Evolutionary conservation across 1,139 yeast species (phyloP).

Genomic region (Debaryomyces robertsiae): DNA sequence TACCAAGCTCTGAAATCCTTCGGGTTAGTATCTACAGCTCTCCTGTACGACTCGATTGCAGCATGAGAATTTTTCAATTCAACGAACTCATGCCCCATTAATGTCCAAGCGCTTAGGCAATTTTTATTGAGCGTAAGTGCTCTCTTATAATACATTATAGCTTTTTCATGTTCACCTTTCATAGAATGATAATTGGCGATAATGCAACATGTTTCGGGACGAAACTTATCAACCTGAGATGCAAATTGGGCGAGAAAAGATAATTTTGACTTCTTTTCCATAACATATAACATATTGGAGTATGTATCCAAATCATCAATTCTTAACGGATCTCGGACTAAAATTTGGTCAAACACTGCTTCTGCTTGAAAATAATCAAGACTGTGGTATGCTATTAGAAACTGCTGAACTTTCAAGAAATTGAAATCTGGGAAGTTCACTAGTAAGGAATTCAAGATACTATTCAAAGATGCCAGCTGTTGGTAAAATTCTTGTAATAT

Average conservation of each 20-base stretch:
- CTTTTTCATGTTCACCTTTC: constrained; percentile 91
- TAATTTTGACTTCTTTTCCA: constrained; percentile 84
- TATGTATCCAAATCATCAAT: constrained; percentile 89
- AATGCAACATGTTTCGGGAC: constrained; percentile 95
- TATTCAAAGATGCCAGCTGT: constrained; percentile 53
- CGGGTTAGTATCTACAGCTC: constrained; percentile 88
- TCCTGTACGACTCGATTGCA: constrained; percentile 91
- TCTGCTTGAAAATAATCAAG: constrained; percentile 84
- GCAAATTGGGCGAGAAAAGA: constrained; percentile 88
- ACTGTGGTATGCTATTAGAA: constrained; percentile 76
- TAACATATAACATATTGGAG: constrained; percentile 91
- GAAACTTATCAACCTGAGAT: constrained; percentile 76
- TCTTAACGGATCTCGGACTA: constrained; percentile 79
- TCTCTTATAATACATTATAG: constrained; percentile 88
- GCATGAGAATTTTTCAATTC: constrained; percentile 96
- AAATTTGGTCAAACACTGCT: constrained; percentile 70
- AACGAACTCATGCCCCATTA: constrained; percentile 98
- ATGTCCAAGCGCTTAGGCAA: constrained; percentile 93
- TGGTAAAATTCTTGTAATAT: constrained; percentile 82
- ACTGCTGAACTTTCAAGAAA: constrained; percentile 78
- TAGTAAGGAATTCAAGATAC: constrained; percentile 49
- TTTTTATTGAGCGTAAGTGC: constrained; percentile 81
- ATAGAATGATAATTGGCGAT: constrained; percentile 92
- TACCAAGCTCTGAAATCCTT: constrained; percentile 98
- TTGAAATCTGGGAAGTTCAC: constrained; percentile 68